These are phyloP conservation scores for Suhomyces choctaworum DNA, from an alignment of 1,139 yeast species.

Conservation along the genomic window DNA sequence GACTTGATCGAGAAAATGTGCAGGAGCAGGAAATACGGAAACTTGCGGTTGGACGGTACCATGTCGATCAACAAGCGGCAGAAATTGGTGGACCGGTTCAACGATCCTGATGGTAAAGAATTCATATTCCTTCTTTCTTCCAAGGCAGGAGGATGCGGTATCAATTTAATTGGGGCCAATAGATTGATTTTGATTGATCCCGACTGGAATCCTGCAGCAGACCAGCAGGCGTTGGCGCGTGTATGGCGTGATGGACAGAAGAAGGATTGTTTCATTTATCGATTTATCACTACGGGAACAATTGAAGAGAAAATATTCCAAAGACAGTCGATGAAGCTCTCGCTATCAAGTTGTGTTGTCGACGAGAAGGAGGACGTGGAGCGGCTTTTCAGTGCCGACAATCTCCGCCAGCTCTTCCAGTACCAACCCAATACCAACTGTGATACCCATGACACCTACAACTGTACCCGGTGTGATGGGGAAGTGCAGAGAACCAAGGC, in stretches of 20 bases:
- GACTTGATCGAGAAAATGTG: conserved; percentile 90
- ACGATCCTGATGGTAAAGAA: conserved; percentile 86
- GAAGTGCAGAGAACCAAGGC: conserved; percentile 62
- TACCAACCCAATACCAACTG: conserved; percentile 69
- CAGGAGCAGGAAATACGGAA: conserved; percentile 69
- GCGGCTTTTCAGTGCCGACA: conserved; percentile 81
- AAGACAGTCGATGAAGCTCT: conserved; percentile 94
- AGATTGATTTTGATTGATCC: conserved; percentile 88
- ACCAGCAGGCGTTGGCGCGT: conserved; percentile 96
- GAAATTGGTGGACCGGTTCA: conserved; percentile 85
- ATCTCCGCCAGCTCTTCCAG: conserved; percentile 71
- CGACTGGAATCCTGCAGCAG: conserved; percentile 99
- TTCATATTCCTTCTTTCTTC: conserved; percentile 87
- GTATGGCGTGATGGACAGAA: conserved; percentile 99
- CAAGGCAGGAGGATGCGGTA: conserved; percentile 99
- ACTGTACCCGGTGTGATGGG: conserved; percentile 76
- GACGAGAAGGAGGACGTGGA: conserved; percentile 97
- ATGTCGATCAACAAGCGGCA: conserved; percentile 91
- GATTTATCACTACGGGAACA: conserved; percentile 92
- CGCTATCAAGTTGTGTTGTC: conserved; percentile 92
- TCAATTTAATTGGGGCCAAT: conserved; percentile 94
- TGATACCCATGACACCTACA: conserved; percentile 91
- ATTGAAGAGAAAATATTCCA: conserved; percentile 93
- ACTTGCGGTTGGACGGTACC: conserved; percentile 88
- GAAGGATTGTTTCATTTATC: conserved; percentile 91